These are phyloP conservation scores for Fusarium sp. DNA, from an alignment of 2,329 filamentous ascomycete species.

Conservation along the genomic window DNA sequence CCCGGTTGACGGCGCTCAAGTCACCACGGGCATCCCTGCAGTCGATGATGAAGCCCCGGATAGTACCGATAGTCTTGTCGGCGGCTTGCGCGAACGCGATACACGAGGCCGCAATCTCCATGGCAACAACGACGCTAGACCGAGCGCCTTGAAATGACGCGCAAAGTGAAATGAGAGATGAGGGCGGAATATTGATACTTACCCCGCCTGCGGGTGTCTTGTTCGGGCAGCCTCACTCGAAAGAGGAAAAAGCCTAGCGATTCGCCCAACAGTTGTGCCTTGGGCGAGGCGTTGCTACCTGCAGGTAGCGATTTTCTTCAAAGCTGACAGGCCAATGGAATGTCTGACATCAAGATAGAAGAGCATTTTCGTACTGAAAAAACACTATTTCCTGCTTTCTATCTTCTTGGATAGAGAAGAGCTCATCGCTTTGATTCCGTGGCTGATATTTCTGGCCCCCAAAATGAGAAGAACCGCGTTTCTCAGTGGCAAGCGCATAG, in stretches of 20 bases:
- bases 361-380: background rate
- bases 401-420: too few relatives aligned
- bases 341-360: background rate
- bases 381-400: background rate
- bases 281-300: background rate
- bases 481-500: too few relatives aligned
- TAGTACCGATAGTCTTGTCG: background rate
- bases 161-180: background rate
- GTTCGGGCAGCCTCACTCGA: background rate
- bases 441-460: too few relatives aligned
- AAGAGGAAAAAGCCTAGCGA: background rate
- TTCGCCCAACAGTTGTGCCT: background rate
- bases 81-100: constrained; percentile 10
- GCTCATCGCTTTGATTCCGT: too few relatives aligned
- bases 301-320: background rate
- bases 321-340: background rate
- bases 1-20: background rate
- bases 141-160: background rate
- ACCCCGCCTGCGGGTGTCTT: background rate
- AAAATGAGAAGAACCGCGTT: too few relatives aligned
- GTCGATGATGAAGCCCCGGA: background rate
- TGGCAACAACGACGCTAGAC: background rate
- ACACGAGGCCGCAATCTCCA: constrained; percentile 12
- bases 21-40: constrained; percentile 1
- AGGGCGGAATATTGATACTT: background rate